These are phyloP conservation scores for Fusarium avenaceum DNA, from an alignment of 2,329 filamentous ascomycete species.

Conservation along the genomic window DNA sequence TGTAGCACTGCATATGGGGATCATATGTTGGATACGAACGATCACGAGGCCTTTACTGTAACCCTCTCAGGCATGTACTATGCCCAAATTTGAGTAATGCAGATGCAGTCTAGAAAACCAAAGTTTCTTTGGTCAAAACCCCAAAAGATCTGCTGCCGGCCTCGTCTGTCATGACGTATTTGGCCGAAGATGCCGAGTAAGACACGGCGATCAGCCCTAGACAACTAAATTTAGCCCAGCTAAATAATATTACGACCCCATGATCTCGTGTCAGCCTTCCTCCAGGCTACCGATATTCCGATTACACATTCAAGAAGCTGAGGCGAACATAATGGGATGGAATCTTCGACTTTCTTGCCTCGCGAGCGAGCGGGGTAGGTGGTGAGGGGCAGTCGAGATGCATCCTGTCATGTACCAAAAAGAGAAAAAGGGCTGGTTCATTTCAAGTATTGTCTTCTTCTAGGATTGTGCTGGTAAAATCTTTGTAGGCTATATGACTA, in stretches of 20 bases:
- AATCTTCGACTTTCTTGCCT: too few species aligned
- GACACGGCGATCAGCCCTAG: background rate
- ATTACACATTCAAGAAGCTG: background rate
- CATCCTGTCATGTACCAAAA: too few species aligned
- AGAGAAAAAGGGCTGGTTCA: too few species aligned
- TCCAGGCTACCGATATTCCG: background rate
- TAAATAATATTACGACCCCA: background rate
- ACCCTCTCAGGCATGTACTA: background rate
- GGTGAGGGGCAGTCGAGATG: too few species aligned
- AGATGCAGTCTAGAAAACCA: background rate
- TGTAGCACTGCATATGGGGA: background rate
- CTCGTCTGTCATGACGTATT: slow-evolving; percentile 1
- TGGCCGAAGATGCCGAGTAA: background rate
- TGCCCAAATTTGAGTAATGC: background rate
- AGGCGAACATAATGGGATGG: too few species aligned
- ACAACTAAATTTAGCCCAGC: slow-evolving; percentile 14
- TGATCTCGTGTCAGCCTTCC: background rate
- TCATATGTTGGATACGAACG: background rate
- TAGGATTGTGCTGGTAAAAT: too few species aligned
- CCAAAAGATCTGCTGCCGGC: background rate
- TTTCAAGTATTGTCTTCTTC: too few species aligned
- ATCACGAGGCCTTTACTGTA: background rate
- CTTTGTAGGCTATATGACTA: background rate
- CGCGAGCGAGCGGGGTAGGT: too few species aligned
- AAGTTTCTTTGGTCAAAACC: background rate